These are phyloP conservation scores for Cryptosporidium andersoni DNA, from an alignment of 169 alveolate species.

Conservation along the genomic window DNA sequence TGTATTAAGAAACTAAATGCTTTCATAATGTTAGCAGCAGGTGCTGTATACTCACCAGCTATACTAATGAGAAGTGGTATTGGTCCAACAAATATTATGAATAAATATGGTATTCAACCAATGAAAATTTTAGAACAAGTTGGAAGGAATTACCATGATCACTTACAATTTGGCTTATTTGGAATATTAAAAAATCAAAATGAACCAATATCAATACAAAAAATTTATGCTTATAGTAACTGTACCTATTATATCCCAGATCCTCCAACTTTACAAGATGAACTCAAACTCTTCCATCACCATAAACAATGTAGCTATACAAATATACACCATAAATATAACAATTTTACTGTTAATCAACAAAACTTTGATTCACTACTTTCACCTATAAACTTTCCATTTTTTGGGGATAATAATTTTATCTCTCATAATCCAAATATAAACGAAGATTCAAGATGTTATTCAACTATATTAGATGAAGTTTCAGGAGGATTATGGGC, in stretches of 20 bases:
- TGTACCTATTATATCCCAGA: constrained; percentile 58
- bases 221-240: constrained; percentile 64
- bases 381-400: constrained; percentile 1
- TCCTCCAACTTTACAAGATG: constrained; percentile 62
- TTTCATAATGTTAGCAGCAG: constrained; percentile 57
- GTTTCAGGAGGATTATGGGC: constrained; percentile 71
- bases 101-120: constrained; percentile 45
- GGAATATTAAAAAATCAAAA: constrained; percentile 54
- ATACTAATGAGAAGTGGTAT: constrained; percentile 69
- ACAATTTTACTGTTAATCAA: constrained; percentile 9
- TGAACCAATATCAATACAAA: constrained; percentile 60
- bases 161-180: constrained; percentile 64
- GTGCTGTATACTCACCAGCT: constrained; percentile 61
- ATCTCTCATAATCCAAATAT: constrained; percentile 34
- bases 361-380: constrained; percentile 23
- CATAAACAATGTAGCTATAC: not conserved
- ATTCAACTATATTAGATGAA: constrained; percentile 61
- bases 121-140: constrained; percentile 62
- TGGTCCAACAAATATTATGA: constrained; percentile 46
- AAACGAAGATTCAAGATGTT: constrained; percentile 26
- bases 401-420: not conserved
- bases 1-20: constrained; percentile 43
- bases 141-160: constrained; percentile 69
- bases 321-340: not conserved
- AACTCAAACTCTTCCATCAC: constrained; percentile 44